These are phyloP conservation scores for Lactarius deliciosus DNA, from an alignment of 768 basidiomycete genomes.

Conservation along the genomic window DNA sequence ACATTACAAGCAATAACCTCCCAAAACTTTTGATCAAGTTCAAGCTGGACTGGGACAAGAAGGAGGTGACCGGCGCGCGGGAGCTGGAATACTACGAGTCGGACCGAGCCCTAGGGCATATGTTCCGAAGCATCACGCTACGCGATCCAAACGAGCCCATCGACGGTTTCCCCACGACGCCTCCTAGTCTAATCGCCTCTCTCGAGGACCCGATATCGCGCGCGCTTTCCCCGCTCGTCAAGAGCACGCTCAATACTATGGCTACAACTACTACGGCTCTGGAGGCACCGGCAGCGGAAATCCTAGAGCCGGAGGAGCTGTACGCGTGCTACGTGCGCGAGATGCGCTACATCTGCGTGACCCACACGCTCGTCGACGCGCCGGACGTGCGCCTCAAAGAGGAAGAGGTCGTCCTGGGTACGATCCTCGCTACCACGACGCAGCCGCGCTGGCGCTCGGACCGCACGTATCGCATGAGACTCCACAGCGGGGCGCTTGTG, in stretches of 20 bases:
- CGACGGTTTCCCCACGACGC: neutral
- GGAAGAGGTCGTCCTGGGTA: slow-evolving; percentile 74
- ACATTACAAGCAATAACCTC: slow-evolving; percentile 44
- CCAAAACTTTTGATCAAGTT: slow-evolving; percentile 60
- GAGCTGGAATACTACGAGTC: slow-evolving; percentile 72
- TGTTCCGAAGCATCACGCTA: slow-evolving; percentile 63
- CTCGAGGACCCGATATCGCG: slow-evolving; percentile 15
- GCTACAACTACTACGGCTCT: too few species aligned
- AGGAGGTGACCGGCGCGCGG: slow-evolving; percentile 42
- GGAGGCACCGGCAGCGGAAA: neutral
- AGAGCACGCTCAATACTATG: neutral
- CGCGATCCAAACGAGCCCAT: slow-evolving; percentile 38
- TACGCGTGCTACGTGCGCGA: slow-evolving; percentile 62
- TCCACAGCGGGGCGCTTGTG: slow-evolving; percentile 54
- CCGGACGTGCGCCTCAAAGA: slow-evolving; percentile 59
- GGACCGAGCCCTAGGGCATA: slow-evolving; percentile 62
- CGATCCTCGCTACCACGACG: slow-evolving; percentile 68
- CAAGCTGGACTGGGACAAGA: slow-evolving; percentile 78
- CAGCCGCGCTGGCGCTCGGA: slow-evolving; percentile 60
- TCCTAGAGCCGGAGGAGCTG: slow-evolving; percentile 28
- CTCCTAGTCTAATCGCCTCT: neutral
- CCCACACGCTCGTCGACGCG: slow-evolving; percentile 61
- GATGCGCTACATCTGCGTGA: slow-evolving; percentile 67
- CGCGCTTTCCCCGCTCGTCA: slow-evolving; percentile 11
- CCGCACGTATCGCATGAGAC: slow-evolving; percentile 60